A percentile compares a stretch with the other conserved stretches of the same genome.
phyloP scores from a whole-genome alignment of 176 grass and related monocot species.

The Ensete ventricosum region DNA sequence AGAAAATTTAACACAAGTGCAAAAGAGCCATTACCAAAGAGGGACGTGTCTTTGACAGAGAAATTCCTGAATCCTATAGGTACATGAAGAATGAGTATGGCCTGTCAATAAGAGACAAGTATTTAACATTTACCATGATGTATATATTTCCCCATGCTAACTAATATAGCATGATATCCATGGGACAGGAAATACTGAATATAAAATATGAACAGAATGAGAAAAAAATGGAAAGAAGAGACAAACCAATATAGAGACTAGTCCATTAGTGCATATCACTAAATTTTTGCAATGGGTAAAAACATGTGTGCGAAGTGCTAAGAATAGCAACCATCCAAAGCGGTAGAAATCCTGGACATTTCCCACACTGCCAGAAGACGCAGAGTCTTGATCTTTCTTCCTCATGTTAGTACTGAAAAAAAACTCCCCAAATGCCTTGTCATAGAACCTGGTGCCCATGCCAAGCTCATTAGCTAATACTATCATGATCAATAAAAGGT shows the following conservation, averaged over 20 bases:
- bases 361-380: slow-evolving; percentile 15
- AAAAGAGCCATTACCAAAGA: slow-evolving; percentile 45
- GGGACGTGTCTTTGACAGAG: slow-evolving; percentile 58
- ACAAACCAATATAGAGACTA: slow-evolving; percentile 81
- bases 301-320: slow-evolving; percentile 59
- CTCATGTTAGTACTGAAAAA: slow-evolving; percentile 29
- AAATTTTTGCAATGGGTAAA: slow-evolving; percentile 61
- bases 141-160: neutral
- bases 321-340: slow-evolving; percentile 89
- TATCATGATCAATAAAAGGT: neutral
- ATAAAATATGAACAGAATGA: slow-evolving; percentile 16
- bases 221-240: neutral
- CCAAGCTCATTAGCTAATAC: slow-evolving; percentile 1
- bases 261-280: slow-evolving; percentile 78
- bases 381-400: slow-evolving; percentile 28
- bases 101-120: slow-evolving; percentile 28
- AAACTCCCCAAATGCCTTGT: slow-evolving; percentile 61
- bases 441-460: slow-evolving; percentile 51
- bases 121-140: slow-evolving; percentile 11
- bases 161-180: neutral
- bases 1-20: neutral
- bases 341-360: slow-evolving; percentile 35
- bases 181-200: slow-evolving; percentile 9
- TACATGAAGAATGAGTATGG: slow-evolving; percentile 83
- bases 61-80: slow-evolving; percentile 64